Evolutionary conservation across 768 basidiomycete genomes (phyloP).

Genomic region (Exidia glandulosa): DNA sequence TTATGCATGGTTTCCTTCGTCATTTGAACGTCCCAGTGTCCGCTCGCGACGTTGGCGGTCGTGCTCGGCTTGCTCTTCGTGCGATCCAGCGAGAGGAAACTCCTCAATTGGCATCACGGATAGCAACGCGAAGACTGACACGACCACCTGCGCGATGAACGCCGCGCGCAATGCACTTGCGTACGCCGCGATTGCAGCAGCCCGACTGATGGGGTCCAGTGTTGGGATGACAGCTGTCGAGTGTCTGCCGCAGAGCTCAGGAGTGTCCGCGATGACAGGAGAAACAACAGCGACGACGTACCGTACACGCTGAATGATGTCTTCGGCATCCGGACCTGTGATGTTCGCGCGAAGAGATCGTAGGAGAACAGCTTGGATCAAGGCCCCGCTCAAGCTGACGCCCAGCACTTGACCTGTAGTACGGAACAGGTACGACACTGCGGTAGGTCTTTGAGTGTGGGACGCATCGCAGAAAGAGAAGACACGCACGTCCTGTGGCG

Average conservation of each 20-base stretch:
- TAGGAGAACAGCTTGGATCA: conserved; percentile 72
- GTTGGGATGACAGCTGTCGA: conserved; percentile 61
- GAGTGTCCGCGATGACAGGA: neutral
- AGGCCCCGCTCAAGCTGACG: conserved; percentile 75
- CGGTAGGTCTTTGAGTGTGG: neutral
- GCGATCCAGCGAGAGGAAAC: conserved; percentile 52
- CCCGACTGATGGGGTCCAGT: conserved; percentile 41
- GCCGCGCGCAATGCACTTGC: conserved; percentile 68
- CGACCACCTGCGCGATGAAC: conserved; percentile 66
- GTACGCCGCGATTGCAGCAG: conserved; percentile 67
- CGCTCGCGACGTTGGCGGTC: conserved; percentile 23
- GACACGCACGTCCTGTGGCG: conserved; percentile 73
- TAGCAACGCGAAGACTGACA: conserved; percentile 57
- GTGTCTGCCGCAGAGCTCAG: conserved; percentile 8
- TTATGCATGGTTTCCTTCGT: neutral
- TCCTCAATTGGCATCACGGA: conserved; percentile 69
- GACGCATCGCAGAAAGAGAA: conserved; percentile 6
- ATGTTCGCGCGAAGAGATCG: conserved; percentile 63
- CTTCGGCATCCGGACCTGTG: conserved; percentile 56
- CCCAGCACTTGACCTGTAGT: conserved; percentile 94
- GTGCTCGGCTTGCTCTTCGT: conserved; percentile 49
- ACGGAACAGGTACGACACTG: conserved; percentile 89
- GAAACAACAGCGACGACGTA: conserved; percentile 15
- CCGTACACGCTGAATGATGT: conserved; percentile 70
- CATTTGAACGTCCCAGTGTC: neutral